A percentile compares a stretch with the other conserved stretches of the same genome.
These are phyloP conservation scores for Scolecobasidium constrictum DNA, from an alignment of 2,329 filamentous ascomycete species.

Conservation along the genomic window DNA sequence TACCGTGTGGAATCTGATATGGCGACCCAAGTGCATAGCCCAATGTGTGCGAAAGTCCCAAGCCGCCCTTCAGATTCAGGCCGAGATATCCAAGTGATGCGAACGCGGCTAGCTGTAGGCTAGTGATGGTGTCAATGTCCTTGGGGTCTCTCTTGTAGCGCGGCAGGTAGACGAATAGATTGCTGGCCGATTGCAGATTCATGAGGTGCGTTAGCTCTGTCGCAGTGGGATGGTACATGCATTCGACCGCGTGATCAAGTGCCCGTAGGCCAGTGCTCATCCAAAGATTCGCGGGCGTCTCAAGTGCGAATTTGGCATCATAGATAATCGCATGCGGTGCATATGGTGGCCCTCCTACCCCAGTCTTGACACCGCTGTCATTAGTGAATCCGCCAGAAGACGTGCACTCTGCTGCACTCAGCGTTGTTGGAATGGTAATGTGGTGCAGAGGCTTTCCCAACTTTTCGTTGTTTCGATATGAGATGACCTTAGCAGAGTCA, in stretches of 20 bases:
- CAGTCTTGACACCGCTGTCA: slow-evolving; percentile 38
- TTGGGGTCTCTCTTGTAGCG: slow-evolving; percentile 34
- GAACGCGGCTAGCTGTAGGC: slow-evolving; percentile 42
- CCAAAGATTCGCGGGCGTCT: slow-evolving; percentile 41
- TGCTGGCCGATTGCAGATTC: slow-evolving; percentile 32
- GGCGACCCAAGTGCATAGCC: slow-evolving; percentile 43
- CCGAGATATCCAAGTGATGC: slow-evolving; percentile 40
- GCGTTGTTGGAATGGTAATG: slow-evolving; percentile 28
- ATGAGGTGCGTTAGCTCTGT: slow-evolving; percentile 38
- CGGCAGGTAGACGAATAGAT: slow-evolving; percentile 37
- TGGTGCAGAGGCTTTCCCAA: slow-evolving; percentile 24
- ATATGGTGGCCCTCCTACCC: slow-evolving; percentile 31
- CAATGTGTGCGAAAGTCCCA: slow-evolving; percentile 37
- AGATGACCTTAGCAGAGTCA: slow-evolving; percentile 32
- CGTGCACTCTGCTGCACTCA: slow-evolving; percentile 45
- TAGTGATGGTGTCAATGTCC: slow-evolving; percentile 38
- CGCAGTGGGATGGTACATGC: slow-evolving; percentile 41
- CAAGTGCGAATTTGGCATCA: slow-evolving; percentile 37
- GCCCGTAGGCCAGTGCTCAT: slow-evolving; percentile 42
- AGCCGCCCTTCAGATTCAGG: slow-evolving; percentile 37
- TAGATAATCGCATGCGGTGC: slow-evolving; percentile 41
- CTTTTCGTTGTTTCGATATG: slow-evolving; percentile 23
- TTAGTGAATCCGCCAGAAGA: slow-evolving; percentile 40
- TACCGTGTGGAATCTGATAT: slow-evolving; percentile 45
- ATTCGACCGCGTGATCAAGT: slow-evolving; percentile 45